These are phyloP conservation scores for Xylogone sp. DNA, from an alignment of 2,329 filamentous ascomycete species.

Conservation along the genomic window DNA sequence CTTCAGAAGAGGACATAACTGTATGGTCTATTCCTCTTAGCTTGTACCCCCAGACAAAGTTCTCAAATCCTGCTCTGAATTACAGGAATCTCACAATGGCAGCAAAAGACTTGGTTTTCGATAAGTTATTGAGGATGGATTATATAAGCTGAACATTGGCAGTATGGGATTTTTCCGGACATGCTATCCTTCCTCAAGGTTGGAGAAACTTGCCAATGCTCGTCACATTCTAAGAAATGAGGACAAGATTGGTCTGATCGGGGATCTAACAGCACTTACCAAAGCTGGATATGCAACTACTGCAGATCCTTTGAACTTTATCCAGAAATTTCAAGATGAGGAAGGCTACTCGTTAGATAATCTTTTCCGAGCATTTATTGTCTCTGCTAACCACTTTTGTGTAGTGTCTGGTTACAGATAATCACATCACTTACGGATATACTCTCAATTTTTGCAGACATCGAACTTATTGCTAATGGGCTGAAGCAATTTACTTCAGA, in stretches of 20 bases:
- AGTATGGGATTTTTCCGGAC: constrained; percentile 86
- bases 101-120: constrained; percentile 63
- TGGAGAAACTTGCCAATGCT: constrained; percentile 72
- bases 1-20: constrained; percentile 83
- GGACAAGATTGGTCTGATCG: constrained; percentile 70
- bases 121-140: constrained; percentile 68
- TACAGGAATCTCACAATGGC: constrained; percentile 62
- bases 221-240: constrained; percentile 71
- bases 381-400: background rate
- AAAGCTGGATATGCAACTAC: constrained; percentile 64
- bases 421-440: constrained; percentile 69
- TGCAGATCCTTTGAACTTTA: constrained; percentile 78
- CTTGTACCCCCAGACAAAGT: constrained; percentile 67
- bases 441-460: constrained; percentile 76
- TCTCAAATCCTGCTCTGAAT: constrained; percentile 55
- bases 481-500: constrained; percentile 73
- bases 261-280: background rate
- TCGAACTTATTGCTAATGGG: constrained; percentile 64
- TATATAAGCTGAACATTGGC: constrained; percentile 89
- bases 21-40: constrained; percentile 91
- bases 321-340: constrained; percentile 74
- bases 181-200: constrained; percentile 77
- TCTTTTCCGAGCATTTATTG: constrained; percentile 72
- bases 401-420: constrained; percentile 73
- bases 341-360: constrained; percentile 75